Base-by-base conservation (phyloP, 805 yeast genomes). In the Ogataea wickerhamii region DNA sequence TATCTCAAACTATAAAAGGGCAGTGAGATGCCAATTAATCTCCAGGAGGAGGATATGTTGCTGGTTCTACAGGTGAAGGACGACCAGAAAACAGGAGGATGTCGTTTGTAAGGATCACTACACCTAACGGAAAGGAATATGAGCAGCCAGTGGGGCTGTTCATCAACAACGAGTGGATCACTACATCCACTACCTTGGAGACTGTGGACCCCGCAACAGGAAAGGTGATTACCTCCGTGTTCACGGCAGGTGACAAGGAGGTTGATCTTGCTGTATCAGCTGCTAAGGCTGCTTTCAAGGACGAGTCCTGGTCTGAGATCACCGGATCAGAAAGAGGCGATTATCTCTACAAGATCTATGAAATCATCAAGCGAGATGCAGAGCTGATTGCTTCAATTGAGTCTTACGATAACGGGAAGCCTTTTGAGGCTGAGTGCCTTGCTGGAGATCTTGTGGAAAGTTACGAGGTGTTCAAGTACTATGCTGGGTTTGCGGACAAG, bases 401-500 rank as follows among this genome's bases (percentile, higher is more conserved):
- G 54, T 70, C 81, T 8, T 55, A 65, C 41, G 80, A 77, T 55
- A 71, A 76, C 40, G 84, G 84, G 49, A 78, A 77, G 56, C 73
- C 80, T 23, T 65, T 66, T 41, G 71, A 65, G 14, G 39, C 44
- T 11, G 79, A 74, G 41, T 64, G 74, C 34, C 63, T 74, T 32
- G 71, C 59, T 34, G 61, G 53, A 8, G 65, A 60, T 40, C 20
- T 60, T 16, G 55, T 28, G 11, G 63, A 60, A 48, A 38, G 58
- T 21, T 51, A 49, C 40, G 59, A 52, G 28, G 73, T 74, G 19
- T 70, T 79, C 66, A 75, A 77, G 53, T 81, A 80, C 57, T 74
- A 76, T 49, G 89, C 86, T 23, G 93, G 93, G 19, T 82, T 80
- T 77, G 80, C 87, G 41, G 93, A 84, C 64, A 84, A 85, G 66